A percentile compares a stretch with the other conserved stretches of the same genome.
These are phyloP conservation scores for Spergularia azorica DNA, from an alignment of 179 eudicot genomes.

Conservation along the genomic window DNA sequence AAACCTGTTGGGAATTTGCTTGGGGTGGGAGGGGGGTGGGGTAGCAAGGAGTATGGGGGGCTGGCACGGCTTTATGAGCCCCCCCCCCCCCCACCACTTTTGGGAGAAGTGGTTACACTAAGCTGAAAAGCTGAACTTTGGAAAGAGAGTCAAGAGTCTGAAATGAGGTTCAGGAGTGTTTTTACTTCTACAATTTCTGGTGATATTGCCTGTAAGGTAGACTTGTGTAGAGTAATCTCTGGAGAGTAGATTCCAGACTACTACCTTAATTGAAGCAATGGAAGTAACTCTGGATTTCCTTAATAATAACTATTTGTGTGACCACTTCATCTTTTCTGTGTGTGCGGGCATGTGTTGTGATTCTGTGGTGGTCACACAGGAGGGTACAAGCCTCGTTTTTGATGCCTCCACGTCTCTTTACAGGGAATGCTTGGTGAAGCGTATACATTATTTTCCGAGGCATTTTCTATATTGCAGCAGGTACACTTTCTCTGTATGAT, in stretches of 20 bases:
- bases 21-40: no score
- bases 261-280: neutral
- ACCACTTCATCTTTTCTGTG: neutral
- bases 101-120: no score
- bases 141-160: no score
- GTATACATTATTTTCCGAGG: constrained; percentile 88
- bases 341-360: neutral
- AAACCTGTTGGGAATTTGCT: neutral
- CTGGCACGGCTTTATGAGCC: no score
- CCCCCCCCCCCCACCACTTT: no score
- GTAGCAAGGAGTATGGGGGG: no score
- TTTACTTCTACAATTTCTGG: no score
- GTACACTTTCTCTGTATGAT: constrained; percentile 30
- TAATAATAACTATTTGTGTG: neutral
- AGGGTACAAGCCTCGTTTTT: neutral
- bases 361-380: no score
- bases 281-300: neutral
- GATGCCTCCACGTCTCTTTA: constrained; percentile 5
- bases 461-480: constrained; percentile 96
- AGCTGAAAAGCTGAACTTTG: no score
- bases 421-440: constrained; percentile 99
- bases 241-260: no score
- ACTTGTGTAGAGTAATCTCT: neutral
- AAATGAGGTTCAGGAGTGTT: no score
- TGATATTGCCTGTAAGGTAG: neutral